Percentiles rank a stretch among this genome's conserved stretches.
Evolutionary conservation across 148 eudicot species (phyloP).

Genomic region (Dysphania ambrosioides): DNA sequence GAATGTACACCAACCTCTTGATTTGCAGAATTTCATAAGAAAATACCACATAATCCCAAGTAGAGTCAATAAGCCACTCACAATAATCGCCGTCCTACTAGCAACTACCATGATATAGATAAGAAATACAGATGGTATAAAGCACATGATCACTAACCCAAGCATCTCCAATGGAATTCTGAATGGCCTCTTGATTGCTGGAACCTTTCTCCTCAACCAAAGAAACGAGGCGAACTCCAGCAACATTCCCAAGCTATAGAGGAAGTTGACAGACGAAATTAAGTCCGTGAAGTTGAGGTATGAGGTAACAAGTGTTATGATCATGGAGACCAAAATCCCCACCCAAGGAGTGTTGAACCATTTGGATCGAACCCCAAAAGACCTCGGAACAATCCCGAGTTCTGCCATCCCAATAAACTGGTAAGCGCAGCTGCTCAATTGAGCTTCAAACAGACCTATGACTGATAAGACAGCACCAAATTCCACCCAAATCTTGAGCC

Average conservation of each 20-base stretch:
- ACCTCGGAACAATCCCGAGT: constrained; percentile 32
- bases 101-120: constrained; percentile 45
- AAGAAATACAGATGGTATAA: constrained; percentile 48
- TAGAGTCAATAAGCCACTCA: constrained; percentile 39
- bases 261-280: constrained; percentile 41
- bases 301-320: constrained; percentile 35
- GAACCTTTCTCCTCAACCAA: constrained; percentile 39
- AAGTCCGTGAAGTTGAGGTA: constrained; percentile 36
- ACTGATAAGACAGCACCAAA: constrained; percentile 33
- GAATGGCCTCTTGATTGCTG: constrained; percentile 37
- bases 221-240: constrained; percentile 46
- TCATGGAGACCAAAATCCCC: constrained; percentile 35
- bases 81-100: constrained; percentile 29
- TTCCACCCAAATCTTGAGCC: constrained; percentile 42
- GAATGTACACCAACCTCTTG: constrained; percentile 33
- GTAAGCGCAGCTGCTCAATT: constrained; percentile 42
- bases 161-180: constrained; percentile 36
- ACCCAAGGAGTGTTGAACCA: constrained; percentile 42
- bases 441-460: constrained; percentile 40
- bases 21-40: constrained; percentile 34
- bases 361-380: constrained; percentile 35
- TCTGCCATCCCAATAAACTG: constrained; percentile 42
- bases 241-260: constrained; percentile 43
- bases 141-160: constrained; percentile 46
- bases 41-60: constrained; percentile 45